These are phyloP conservation scores for Cryptococcus jaspeensis DNA, from an alignment of 1,284 basidiomycete genomes.

Conservation along the genomic window DNA sequence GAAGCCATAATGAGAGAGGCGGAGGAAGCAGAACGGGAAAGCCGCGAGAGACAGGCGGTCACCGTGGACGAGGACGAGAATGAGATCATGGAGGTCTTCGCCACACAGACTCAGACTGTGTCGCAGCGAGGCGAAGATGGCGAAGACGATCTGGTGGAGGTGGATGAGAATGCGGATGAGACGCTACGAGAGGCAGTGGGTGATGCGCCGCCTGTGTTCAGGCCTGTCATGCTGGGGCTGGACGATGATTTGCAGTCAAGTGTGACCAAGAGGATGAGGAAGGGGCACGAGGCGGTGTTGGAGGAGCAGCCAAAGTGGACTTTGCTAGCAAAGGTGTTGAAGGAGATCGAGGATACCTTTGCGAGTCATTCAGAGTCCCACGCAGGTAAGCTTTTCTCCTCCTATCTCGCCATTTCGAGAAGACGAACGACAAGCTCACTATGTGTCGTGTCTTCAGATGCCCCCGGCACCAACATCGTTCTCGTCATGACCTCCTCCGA, in stretches of 20 bases:
- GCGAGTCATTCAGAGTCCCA: conserved; percentile 38
- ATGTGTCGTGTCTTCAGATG: conserved; percentile 46
- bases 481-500: conserved; percentile 87
- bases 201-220: conserved; percentile 38
- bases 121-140: conserved; percentile 20
- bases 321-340: conserved; percentile 75
- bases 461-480: conserved; percentile 69
- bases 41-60: conserved; percentile 1
- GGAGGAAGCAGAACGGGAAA: conserved; percentile 8
- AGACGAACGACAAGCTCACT: neutral
- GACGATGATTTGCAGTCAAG: conserved; percentile 33
- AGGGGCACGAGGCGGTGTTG: conserved; percentile 77
- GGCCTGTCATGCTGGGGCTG: conserved; percentile 32
- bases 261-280: conserved; percentile 63
- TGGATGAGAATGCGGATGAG: conserved; percentile 26
- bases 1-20: conserved; percentile 41
- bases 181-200: conserved; percentile 63
- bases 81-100: conserved; percentile 45
- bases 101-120: conserved; percentile 41
- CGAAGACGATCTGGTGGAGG: conserved; percentile 18
- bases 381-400: conserved; percentile 29
- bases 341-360: conserved; percentile 90
- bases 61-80: conserved; percentile 34
- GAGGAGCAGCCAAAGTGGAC: conserved; percentile 97
- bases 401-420: neutral